A percentile compares a stretch with the other conserved stretches of the same genome.
These are phyloP conservation scores for Pichia sp. DNA, from an alignment of 1,139 yeast species.

Conservation along the genomic window DNA sequence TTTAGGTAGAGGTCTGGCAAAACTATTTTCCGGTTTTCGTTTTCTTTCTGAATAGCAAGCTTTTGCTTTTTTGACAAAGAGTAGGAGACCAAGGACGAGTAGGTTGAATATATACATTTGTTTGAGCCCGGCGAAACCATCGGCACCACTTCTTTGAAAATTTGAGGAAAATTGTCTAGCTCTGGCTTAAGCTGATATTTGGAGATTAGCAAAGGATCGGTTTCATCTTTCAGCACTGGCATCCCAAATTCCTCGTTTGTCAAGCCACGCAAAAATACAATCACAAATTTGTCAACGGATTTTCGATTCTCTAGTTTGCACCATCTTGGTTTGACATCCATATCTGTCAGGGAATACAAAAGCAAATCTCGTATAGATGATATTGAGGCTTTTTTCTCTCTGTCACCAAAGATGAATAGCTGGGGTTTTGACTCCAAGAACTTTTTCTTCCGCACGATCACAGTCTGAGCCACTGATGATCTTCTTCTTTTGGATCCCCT, in stretches of 20 bases:
- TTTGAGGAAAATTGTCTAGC: conserved; percentile 37
- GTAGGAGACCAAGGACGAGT: conserved; percentile 50
- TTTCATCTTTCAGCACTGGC: conserved; percentile 12
- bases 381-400: conserved; percentile 34
- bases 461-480: conserved; percentile 37
- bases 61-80: conserved; percentile 56
- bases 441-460: conserved; percentile 34
- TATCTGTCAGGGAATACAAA: conserved; percentile 42
- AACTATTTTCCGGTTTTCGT: conserved; percentile 38
- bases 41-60: conserved; percentile 37
- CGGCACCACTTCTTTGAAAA: conserved; percentile 42
- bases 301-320: conserved; percentile 40
- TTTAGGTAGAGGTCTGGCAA: conserved; percentile 52
- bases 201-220: conserved; percentile 16
- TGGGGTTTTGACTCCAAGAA: conserved; percentile 32
- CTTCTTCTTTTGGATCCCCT: conserved; percentile 38
- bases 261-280: conserved; percentile 67
- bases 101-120: conserved; percentile 50
- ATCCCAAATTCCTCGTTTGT: conserved; percentile 42
- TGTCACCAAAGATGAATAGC: conserved; percentile 19
- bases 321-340: conserved; percentile 41
- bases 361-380: conserved; percentile 51
- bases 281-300: conserved; percentile 48
- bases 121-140: conserved; percentile 60
- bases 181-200: conserved; percentile 28